These are phyloP conservation scores for Platanus orientalis DNA, from an alignment of 164 flowering plant genomes.

Conservation along the genomic window DNA sequence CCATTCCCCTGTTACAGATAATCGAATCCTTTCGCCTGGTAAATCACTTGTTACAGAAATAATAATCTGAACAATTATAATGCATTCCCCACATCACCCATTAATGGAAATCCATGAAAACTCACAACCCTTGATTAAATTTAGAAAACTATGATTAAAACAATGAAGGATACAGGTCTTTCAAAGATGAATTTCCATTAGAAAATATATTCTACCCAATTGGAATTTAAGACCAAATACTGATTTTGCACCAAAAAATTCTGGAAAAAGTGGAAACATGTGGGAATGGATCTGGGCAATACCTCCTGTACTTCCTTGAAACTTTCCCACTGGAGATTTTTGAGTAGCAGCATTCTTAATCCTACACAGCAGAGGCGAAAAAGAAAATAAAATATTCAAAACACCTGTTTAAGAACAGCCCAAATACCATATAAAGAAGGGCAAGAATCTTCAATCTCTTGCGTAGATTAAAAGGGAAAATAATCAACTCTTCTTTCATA, in stretches of 20 bases:
- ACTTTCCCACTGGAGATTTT: constrained; percentile 43
- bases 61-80: too few species aligned
- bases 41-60: too few species aligned
- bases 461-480: not conserved
- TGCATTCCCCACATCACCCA: too few species aligned
- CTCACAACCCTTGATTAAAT: not conserved
- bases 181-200: too few species aligned
- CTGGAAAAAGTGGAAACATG: too few species aligned
- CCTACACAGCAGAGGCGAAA: constrained; percentile 25
- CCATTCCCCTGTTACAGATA: constrained; percentile 68
- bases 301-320: constrained; percentile 26
- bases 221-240: too few species aligned
- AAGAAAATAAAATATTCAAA: not conserved
- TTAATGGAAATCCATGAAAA: not conserved
- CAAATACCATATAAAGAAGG: not conserved
- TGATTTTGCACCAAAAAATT: too few species aligned
- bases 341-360: constrained; percentile 33
- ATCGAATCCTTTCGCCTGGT: too few species aligned
- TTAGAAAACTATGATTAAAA: too few species aligned
- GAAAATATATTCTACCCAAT: too few species aligned
- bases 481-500: constrained; percentile 10
- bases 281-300: not conserved
- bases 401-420: not conserved
- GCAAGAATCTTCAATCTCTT: not conserved
- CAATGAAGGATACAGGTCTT: too few species aligned